Evolutionary conservation across 31 red algal species (phyloP), one percentile per base, ranked within the genome.

Genomic region (Porphyra umbilicalis): DNA sequence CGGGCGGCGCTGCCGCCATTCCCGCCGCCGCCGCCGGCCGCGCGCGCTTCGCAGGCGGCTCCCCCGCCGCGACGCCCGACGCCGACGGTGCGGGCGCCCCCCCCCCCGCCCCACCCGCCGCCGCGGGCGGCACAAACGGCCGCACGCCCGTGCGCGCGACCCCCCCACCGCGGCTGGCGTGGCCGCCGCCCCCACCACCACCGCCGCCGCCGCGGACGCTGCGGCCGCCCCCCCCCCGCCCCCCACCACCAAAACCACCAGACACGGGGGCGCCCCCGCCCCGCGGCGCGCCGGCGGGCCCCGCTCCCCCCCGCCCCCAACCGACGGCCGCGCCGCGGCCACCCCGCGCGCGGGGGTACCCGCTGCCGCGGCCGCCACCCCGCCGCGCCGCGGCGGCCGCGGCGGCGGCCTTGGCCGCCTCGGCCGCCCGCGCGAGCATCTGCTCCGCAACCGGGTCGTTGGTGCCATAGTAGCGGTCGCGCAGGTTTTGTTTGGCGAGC

Each of bases 391-490:
- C 57, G 57, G 57, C 57, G 57, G 57, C 18, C 10, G 57, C 57
- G 25, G 25, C 25, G 8, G 42, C 57, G 5, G 32, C 80, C 13
- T 74, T 71, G 33, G 34, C 33, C 35, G 71, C 74, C n/a, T 80
- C 80, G 18, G 79, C 36, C 83, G 82, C 33, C 75, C 81, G 67
- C 80, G 83, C 32, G 8, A 89, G 84, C 37, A 95, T 93, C 46
- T 97, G 92, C 75, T 81, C 80, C 14, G 94, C 94, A 7, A 93
- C 84, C 31, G 94, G 94, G 75, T 97, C 94, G 81, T 97, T 93
- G 8, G 89, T 83, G 32, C 94, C 94, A 85, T 97, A 93, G 75
- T 93, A 97, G 36, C 94, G 76, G 82, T 97, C 88, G 35, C 85
- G 83, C 32, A 93, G 36, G 38, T 93, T 90, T 76, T 97, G 94